Conservation (phyloP, 345 rosid species). For the Geranium rotundifolium region DNA sequence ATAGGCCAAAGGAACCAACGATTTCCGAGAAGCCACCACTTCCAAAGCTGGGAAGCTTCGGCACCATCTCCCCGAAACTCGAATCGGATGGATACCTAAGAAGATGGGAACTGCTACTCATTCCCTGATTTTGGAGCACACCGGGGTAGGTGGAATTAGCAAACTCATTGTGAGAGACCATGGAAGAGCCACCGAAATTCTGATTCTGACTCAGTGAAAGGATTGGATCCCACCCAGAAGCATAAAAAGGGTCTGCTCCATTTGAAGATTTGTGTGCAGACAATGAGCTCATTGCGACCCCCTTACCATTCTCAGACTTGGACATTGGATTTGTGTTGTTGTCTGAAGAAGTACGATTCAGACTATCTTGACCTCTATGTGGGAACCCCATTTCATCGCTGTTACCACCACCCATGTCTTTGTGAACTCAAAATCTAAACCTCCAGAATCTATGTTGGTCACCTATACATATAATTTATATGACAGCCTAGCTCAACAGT, state of each 20-base stretch:
- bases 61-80: constrained; percentile 33
- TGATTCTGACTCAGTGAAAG: constrained; percentile 31
- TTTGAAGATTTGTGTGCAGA: constrained; percentile 25
- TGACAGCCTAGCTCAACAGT: constrained; percentile 13
- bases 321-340: constrained; percentile 22
- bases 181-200: constrained; percentile 37
- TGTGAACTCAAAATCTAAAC: constrained; percentile 20
- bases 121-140: constrained; percentile 44
- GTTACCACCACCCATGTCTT: constrained; percentile 46
- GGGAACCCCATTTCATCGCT: constrained; percentile 34
- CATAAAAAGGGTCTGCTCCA: constrained; percentile 37
- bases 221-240: constrained; percentile 65
- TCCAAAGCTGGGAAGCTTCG: constrained; percentile 43
- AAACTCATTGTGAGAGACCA: constrained; percentile 41
- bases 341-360: constrained; percentile 36
- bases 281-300: constrained; percentile 24
- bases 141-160: constrained; percentile 39
- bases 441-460: constrained; percentile 16
- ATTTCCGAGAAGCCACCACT: constrained; percentile 50
- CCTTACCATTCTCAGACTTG: constrained; percentile 17
- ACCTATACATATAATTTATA: constrained; percentile 7
- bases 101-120: constrained; percentile 31
- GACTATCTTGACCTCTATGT: constrained; percentile 31
- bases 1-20: constrained; percentile 32
- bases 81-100: constrained; percentile 49